Evolutionary conservation across 768 basidiomycete genomes (phyloP).

Genomic region (Leccinum variicolor): DNA sequence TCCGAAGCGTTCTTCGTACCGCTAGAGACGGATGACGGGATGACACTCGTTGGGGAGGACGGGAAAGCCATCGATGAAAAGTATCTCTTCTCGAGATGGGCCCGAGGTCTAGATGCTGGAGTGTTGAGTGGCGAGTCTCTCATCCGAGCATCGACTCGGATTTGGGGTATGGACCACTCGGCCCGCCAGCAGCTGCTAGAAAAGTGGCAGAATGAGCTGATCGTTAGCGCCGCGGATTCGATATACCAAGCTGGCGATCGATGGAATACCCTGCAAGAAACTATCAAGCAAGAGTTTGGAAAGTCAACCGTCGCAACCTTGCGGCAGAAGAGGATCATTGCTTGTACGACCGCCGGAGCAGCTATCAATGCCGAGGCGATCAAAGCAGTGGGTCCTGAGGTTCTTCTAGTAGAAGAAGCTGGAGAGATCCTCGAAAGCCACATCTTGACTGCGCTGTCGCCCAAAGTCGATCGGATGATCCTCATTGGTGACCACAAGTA

Average conservation of each 20-base stretch:
- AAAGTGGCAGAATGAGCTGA: slow-evolving; percentile 35
- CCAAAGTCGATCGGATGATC: slow-evolving; percentile 47
- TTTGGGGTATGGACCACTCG: slow-evolving; percentile 38
- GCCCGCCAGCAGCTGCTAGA: slow-evolving; percentile 27
- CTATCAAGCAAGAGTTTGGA: slow-evolving; percentile 33
- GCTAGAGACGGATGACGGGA: slow-evolving; percentile 35
- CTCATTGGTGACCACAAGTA: slow-evolving; percentile 75
- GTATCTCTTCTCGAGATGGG: slow-evolving; percentile 52
- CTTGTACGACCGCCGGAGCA: slow-evolving; percentile 67
- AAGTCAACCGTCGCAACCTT: slow-evolving; percentile 35
- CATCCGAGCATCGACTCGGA: slow-evolving; percentile 23
- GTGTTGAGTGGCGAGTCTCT: slow-evolving; percentile 31
- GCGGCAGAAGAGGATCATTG: slow-evolving; percentile 52
- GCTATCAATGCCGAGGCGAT: slow-evolving; percentile 54
- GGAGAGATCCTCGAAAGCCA: slow-evolving; percentile 72
- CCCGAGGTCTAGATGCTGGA: slow-evolving; percentile 40
- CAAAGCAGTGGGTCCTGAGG: slow-evolving; percentile 39
- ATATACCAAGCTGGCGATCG: slow-evolving; percentile 26
- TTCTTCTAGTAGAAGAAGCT: slow-evolving; percentile 68
- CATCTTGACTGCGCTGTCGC: slow-evolving; percentile 53
- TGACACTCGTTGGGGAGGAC: slow-evolving; percentile 40
- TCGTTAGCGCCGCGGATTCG: slow-evolving; percentile 29
- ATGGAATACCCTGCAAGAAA: slow-evolving; percentile 37
- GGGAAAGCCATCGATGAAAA: slow-evolving; percentile 35
- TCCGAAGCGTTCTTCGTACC: slow-evolving; percentile 46